Percentiles rank a stretch among this genome's conserved stretches.
Evolutionary conservation across 352 stramenopile genomes (phyloP).

Genomic region (Stephanocyclus meneghinianus): DNA sequence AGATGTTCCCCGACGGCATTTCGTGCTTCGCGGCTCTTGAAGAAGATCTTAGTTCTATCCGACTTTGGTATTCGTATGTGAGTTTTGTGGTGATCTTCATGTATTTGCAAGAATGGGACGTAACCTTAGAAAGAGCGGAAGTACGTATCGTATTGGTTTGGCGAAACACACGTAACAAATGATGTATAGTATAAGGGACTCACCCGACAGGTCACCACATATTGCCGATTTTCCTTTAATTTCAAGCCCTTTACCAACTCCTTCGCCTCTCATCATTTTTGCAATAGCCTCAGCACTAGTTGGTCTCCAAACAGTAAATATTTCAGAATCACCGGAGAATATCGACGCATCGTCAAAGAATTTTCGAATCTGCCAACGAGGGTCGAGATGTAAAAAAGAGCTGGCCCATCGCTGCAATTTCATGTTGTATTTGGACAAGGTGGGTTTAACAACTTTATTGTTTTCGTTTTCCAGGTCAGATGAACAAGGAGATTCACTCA

Average conservation of each 20-base stretch:
- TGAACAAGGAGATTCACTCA: background rate
- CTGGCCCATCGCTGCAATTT: constrained; percentile 10
- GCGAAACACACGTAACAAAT: no score
- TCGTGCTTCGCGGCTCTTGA: constrained; percentile 28
- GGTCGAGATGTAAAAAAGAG: constrained; percentile 29
- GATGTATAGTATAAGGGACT: background rate
- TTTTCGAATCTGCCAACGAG: constrained; percentile 42
- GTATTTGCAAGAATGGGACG: constrained; percentile 54
- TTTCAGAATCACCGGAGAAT: constrained; percentile 7
- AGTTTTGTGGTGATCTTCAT: constrained; percentile 31
- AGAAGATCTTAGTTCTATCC: constrained; percentile 55
- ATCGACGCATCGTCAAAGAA: constrained; percentile 45
- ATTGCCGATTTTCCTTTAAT: constrained; percentile 50
- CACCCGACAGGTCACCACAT: constrained; percentile 16
- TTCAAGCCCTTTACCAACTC: constrained; percentile 47
- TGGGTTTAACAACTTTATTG: background rate
- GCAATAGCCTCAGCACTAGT: constrained; percentile 37
- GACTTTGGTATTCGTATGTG: constrained; percentile 16
- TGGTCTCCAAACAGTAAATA: constrained; percentile 42
- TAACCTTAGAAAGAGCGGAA: constrained; percentile 5
- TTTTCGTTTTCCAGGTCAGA: no score
- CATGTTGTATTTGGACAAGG: background rate
- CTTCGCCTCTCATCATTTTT: constrained; percentile 50
- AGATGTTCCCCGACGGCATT: constrained; percentile 49
- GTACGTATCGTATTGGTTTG: no score